Evolutionary conservation across 495 filamentous ascomycete genomes (phyloP).

Genomic region (Penicillium dipodomyicola): DNA sequence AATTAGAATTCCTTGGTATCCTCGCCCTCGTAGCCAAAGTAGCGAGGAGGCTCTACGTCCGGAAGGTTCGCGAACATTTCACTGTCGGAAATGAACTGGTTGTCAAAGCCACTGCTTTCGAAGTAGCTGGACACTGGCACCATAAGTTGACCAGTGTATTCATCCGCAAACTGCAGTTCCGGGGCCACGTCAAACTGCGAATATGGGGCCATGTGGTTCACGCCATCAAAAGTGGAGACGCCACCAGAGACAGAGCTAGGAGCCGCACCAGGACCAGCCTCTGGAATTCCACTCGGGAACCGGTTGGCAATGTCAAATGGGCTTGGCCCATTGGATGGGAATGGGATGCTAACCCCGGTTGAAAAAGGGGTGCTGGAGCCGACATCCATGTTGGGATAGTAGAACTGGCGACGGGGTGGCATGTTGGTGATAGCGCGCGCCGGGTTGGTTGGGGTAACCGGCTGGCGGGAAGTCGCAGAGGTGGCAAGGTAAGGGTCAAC

Average conservation of each 20-base stretch:
- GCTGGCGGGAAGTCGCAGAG: background rate
- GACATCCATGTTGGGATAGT: background rate
- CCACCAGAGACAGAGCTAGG: no score
- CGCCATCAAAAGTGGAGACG: no score
- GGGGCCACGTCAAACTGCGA: background rate
- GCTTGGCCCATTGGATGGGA: background rate
- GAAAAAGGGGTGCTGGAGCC: background rate
- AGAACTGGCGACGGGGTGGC: background rate
- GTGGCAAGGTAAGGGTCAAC: background rate
- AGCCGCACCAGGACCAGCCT: background rate
- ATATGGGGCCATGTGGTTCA: background rate
- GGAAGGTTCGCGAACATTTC: background rate
- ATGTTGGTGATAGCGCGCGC: background rate
- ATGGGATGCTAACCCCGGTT: background rate
- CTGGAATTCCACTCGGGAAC: background rate
- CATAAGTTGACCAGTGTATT: background rate
- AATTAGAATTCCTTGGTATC: background rate
- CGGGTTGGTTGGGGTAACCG: background rate
- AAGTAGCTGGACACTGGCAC: background rate
- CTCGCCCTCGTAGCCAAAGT: background rate
- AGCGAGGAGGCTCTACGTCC: background rate
- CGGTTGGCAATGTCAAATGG: background rate
- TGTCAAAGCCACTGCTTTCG: background rate
- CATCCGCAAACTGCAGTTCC: background rate
- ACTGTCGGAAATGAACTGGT: background rate